A percentile compares a stretch with the other conserved stretches of the same genome.
phyloP scores from a whole-genome alignment of 441 rosid species.

The Kokia cookei region DNA sequence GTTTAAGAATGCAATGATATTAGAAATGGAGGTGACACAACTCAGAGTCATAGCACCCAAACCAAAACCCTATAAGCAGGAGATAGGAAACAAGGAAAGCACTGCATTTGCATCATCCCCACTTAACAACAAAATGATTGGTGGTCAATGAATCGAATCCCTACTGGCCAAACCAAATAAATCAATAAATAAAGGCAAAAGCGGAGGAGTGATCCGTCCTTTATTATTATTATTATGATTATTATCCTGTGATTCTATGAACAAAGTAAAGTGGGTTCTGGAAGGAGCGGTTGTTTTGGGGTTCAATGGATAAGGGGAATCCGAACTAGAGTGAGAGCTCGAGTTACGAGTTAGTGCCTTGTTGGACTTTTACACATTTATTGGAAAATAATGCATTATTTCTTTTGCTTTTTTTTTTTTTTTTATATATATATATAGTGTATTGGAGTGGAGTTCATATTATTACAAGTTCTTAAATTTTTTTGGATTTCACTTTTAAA shows the following conservation, averaged over 20 bases:
- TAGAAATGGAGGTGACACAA: too few species aligned
- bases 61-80: too few species aligned
- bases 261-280: not conserved
- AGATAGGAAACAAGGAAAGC: too few species aligned
- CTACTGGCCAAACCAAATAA: conserved; percentile 23
- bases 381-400: conserved; percentile 7
- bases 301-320: conserved; percentile 25
- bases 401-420: not conserved
- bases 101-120: conserved; percentile 22
- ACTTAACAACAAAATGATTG: conserved; percentile 33
- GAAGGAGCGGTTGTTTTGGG: conserved; percentile 1
- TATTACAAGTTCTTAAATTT: too few species aligned
- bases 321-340: conserved; percentile 13
- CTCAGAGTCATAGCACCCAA: too few species aligned
- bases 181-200: conserved; percentile 1
- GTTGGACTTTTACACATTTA: not conserved
- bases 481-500: too few species aligned
- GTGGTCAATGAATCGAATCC: conserved; percentile 43
- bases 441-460: too few species aligned
- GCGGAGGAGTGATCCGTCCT: conserved; percentile 16
- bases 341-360: conserved; percentile 1
- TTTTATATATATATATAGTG: not conserved
- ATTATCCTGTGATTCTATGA: conserved; percentile 3
- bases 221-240: not conserved
- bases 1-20: too few species aligned